phyloP scores from a whole-genome alignment of 192 early-diverging fungal species.

The Jimgerdemannia flammicorona region DNA sequence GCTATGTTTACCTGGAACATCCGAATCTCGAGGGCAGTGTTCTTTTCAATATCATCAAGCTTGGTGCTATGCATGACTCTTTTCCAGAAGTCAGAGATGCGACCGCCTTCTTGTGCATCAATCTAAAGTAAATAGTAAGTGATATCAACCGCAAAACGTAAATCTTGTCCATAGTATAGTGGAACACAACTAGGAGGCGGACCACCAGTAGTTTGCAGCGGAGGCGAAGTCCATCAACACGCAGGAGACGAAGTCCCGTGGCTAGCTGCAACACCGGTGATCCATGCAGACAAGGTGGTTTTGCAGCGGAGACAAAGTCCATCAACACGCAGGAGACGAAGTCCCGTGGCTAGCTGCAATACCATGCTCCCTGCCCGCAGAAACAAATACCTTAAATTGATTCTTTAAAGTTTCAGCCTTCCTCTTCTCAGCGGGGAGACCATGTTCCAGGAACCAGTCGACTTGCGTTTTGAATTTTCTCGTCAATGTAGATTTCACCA shows the following conservation, averaged over 20 bases:
- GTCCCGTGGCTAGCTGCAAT: background rate
- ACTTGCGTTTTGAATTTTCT: slow-evolving; percentile 1
- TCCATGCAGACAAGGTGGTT: too few relatives aligned
- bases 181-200: background rate
- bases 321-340: background rate
- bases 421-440: slow-evolving; percentile 3
- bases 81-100: too few relatives aligned
- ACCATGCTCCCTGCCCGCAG: background rate
- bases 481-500: slow-evolving; percentile 3
- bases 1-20: too few relatives aligned
- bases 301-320: background rate
- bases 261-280: background rate
- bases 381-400: slow-evolving; percentile 5
- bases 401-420: slow-evolving; percentile 8
- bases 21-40: too few relatives aligned
- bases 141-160: background rate
- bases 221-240: background rate
- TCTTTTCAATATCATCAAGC: too few relatives aligned
- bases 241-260: background rate
- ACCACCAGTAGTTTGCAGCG: background rate
- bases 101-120: too few relatives aligned
- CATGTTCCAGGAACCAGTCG: slow-evolving; percentile 1
- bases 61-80: too few relatives aligned
- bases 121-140: too few relatives aligned
- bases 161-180: background rate